Evolutionary conservation across 1,284 basidiomycete species (phyloP).

Genomic region (Volvariella surrecta): DNA sequence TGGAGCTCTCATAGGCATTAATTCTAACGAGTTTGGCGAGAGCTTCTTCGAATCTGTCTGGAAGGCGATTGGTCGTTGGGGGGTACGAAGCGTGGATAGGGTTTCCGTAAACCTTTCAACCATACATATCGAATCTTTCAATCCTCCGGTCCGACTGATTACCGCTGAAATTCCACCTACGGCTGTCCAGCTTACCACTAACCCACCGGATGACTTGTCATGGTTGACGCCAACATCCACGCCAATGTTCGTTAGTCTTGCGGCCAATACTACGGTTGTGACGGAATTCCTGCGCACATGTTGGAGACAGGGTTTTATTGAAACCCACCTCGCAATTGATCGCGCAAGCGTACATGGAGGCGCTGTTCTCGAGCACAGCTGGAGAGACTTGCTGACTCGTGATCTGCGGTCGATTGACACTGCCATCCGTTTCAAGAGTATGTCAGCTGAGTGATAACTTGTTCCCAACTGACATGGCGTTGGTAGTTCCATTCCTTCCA

Average conservation of each 20-base stretch:
- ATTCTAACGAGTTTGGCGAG: conserved; percentile 30
- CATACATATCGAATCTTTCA: conserved; percentile 36
- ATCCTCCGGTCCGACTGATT: conserved; percentile 23
- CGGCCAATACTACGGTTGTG: conserved; percentile 39
- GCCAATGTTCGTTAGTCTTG: conserved; percentile 45
- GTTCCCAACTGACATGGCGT: conserved; percentile 5
- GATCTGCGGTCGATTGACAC: conserved; percentile 36
- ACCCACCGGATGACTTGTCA: conserved; percentile 41
- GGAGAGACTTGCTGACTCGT: conserved; percentile 39
- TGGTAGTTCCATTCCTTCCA: conserved; percentile 52
- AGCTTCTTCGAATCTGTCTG: conserved; percentile 35
- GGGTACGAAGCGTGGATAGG: conserved; percentile 42
- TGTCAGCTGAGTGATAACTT: conserved; percentile 17
- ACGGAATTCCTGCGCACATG: conserved; percentile 44
- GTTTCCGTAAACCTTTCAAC: conserved; percentile 48
- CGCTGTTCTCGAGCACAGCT: conserved; percentile 27
- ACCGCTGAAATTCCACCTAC: conserved; percentile 41
- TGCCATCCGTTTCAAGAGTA: conserved; percentile 42
- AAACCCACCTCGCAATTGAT: conserved; percentile 32
- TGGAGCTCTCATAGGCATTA: conserved; percentile 48
- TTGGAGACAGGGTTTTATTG: conserved; percentile 46
- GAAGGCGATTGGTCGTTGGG: conserved; percentile 61
- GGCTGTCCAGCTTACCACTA: conserved; percentile 46
- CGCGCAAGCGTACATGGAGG: conserved; percentile 46
- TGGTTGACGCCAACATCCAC: conserved; percentile 54